phyloP scores from a whole-genome alignment of 2,329 filamentous ascomycete genomes.

The Dichotomopilus funicola region DNA sequence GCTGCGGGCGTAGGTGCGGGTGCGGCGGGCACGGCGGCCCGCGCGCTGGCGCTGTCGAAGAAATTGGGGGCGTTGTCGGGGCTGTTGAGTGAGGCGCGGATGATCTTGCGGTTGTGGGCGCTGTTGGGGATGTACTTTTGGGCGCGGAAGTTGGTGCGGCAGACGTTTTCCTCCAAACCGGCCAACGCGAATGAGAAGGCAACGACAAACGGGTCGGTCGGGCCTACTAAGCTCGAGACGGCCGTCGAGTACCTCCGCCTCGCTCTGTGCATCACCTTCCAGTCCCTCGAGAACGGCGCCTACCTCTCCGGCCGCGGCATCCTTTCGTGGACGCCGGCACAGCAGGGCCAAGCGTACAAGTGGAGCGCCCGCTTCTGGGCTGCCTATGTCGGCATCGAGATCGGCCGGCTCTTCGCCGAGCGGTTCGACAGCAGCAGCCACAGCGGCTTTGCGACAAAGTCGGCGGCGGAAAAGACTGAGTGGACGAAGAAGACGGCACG shows the following conservation, averaged over 20 bases:
- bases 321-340: conserved; percentile 49
- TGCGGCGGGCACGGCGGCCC: conserved; percentile 29
- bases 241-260: conserved; percentile 63
- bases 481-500: conserved; percentile 19
- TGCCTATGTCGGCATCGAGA: conserved; percentile 68
- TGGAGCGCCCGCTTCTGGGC: conserved; percentile 80
- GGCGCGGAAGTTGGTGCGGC: conserved; percentile 45
- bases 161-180: conserved; percentile 23
- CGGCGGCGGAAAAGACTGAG: conserved; percentile 41
- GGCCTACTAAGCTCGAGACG: conserved; percentile 35
- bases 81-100: conserved; percentile 64
- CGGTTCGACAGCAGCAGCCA: conserved; percentile 27
- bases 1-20: conserved; percentile 23
- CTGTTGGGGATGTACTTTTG: conserved; percentile 67
- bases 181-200: conserved; percentile 20
- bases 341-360: conserved; percentile 55
- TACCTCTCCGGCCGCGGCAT: conserved; percentile 71
- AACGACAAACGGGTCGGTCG: conserved; percentile 25
- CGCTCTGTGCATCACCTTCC: conserved; percentile 60
- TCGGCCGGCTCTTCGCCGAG: conserved; percentile 55
- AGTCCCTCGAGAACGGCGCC: conserved; percentile 75
- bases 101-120: conserved; percentile 70
- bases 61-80: conserved; percentile 55
- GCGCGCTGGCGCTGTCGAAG: conserved; percentile 43
- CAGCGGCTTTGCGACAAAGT: conserved; percentile 24